Evolutionary conservation across 371 early-diverging fungal genomes (phyloP).

Genomic region (Rhizopus microsporus): DNA sequence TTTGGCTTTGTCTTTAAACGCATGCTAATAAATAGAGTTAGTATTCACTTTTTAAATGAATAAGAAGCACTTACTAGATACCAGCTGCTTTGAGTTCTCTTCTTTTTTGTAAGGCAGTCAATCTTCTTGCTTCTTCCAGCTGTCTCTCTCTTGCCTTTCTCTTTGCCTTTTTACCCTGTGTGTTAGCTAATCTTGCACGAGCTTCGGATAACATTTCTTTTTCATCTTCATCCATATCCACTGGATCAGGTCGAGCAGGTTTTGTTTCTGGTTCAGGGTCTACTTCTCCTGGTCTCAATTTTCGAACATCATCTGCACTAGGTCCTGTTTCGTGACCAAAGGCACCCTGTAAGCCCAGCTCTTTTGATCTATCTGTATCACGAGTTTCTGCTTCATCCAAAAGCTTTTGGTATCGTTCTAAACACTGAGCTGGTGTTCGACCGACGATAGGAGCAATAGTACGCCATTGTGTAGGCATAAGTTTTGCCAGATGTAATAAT

Average conservation of each 20-base stretch:
- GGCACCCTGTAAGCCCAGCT: constrained; percentile 67
- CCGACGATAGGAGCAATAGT: constrained; percentile 98
- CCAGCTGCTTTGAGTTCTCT: constrained; percentile 97
- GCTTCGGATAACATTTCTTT: constrained; percentile 99
- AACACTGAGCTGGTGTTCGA: constrained; percentile 96
- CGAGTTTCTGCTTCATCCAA: constrained; percentile 93
- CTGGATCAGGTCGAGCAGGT: constrained; percentile 96
- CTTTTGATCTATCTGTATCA: constrained; percentile 60
- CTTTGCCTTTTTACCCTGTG: constrained; percentile 98
- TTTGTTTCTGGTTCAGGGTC: constrained; percentile 97
- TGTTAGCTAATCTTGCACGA: constrained; percentile 96
- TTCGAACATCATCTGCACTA: constrained; percentile 76
- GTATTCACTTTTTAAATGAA: constrained; percentile 25
- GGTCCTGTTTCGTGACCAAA: constrained; percentile 74
- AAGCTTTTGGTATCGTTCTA: constrained; percentile 93
- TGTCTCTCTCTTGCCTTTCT: constrained; percentile 97
- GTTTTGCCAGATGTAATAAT: constrained; percentile 92
- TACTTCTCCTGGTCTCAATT: constrained; percentile 93
- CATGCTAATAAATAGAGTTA: constrained; percentile 28
- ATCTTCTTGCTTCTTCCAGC: constrained; percentile 91
- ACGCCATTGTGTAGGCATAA: constrained; percentile 99
- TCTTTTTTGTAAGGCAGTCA: constrained; percentile 90
- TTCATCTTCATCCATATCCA: constrained; percentile 99
- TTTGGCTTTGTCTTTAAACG: constrained; percentile 65
- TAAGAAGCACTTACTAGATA: constrained; percentile 61